Evolutionary conservation across 257 asterid genomes (phyloP).

Genomic region (Solanum sparsipilum): DNA sequence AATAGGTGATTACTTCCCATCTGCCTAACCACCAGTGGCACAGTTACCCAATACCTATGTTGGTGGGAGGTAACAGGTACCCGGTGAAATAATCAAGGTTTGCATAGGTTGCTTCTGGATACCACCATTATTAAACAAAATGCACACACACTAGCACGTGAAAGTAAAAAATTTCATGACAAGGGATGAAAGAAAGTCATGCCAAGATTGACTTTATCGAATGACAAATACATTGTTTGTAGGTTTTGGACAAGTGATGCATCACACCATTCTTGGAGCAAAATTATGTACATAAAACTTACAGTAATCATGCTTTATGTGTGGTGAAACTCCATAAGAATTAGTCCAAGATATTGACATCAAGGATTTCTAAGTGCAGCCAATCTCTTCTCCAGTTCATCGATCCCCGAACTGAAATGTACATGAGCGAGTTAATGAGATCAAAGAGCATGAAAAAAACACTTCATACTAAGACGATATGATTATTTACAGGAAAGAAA

Average conservation of each 20-base stretch:
- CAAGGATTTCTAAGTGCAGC: conserved; percentile 79
- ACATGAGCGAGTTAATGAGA: neutral
- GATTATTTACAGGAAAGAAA: neutral
- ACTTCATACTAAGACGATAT: neutral
- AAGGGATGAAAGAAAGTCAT: neutral
- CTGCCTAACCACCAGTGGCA: neutral
- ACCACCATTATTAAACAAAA: neutral
- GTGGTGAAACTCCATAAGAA: neutral
- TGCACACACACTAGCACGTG: neutral
- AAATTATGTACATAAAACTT: neutral
- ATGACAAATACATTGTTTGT: neutral
- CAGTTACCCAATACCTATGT: neutral
- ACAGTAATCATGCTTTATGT: neutral
- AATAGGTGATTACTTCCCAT: neutral
- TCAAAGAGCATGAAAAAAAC: neutral
- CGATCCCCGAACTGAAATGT: conserved; percentile 42
- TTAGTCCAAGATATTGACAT: neutral
- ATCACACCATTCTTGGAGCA: neutral
- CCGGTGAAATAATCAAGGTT: neutral
- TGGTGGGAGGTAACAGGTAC: neutral
- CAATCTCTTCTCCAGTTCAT: conserved; percentile 72
- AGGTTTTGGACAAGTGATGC: neutral
- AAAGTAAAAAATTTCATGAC: neutral
- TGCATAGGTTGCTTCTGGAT: neutral
- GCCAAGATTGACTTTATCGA: neutral